Evolutionary conservation across 2,329 filamentous ascomycete species (phyloP).

Genomic region (Fusarium tjaetaba): DNA sequence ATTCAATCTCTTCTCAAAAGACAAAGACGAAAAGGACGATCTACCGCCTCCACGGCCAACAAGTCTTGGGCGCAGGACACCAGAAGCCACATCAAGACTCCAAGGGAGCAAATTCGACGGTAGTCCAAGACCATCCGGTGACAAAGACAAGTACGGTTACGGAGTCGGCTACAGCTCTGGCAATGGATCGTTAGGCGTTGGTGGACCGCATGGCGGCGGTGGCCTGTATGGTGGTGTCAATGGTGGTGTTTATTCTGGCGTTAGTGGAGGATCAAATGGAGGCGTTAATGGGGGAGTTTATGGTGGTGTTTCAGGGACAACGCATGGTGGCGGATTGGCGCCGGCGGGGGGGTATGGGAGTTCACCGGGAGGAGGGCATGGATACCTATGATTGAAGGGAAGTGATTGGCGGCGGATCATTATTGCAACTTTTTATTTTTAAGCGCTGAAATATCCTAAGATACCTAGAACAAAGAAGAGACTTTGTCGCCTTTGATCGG

Average conservation of each 20-base stretch:
- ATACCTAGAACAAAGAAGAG: background rate
- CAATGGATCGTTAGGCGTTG: constrained; percentile 5
- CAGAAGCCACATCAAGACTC: constrained; percentile 26
- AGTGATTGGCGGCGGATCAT: no score
- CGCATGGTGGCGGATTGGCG: constrained; percentile 16
- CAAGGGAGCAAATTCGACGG: constrained; percentile 18
- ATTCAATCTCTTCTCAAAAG: constrained; percentile 29
- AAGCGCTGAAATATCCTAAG: background rate
- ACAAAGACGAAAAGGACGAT: constrained; percentile 3
- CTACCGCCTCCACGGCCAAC: constrained; percentile 9
- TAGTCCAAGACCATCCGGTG: constrained; percentile 9
- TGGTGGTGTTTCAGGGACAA: constrained; percentile 23
- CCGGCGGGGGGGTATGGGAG: constrained; percentile 18
- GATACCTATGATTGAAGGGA: background rate
- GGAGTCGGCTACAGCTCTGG: constrained; percentile 14
- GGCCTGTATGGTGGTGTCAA: constrained; percentile 25
- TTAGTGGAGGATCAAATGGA: constrained; percentile 17
- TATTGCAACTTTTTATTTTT: fast-evolving
- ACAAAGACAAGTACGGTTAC: background rate
- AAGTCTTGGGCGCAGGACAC: constrained; percentile 20
- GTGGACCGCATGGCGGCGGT: constrained; percentile 10
- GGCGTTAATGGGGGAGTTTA: constrained; percentile 27
- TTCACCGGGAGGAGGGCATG: constrained; percentile 23
- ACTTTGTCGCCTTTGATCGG: background rate
- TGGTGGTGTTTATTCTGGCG: constrained; percentile 20